Base-by-base conservation (phyloP, 1,284 basidiomycete genomes). In the Tilletia caries region DNA sequence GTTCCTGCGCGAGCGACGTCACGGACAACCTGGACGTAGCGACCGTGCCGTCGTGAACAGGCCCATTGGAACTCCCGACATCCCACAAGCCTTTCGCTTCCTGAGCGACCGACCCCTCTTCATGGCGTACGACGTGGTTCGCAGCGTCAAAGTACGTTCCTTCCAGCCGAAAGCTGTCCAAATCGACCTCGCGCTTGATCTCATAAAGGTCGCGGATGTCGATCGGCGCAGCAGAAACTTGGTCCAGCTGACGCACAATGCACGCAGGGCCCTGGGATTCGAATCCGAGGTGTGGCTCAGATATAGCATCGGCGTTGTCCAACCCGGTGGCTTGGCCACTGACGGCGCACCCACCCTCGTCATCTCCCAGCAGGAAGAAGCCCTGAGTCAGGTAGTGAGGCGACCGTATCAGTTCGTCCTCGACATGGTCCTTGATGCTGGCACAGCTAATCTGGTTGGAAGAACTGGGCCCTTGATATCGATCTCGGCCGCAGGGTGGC, bases 341-440 rank as follows among this genome's bases (percentile, higher is more conserved):
- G 15, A 41, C 15, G 15, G 37, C 37, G 8, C 1, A 41, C 10
- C 10, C 8, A 41, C 10, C 8, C 1, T 41, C 37, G 5, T 54
- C 52, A 23, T 23, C 52, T 54, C 27, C 13, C 29, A 29, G 58
- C 12, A 62, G n/a, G 58, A 62, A 62, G 58, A 62, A 62, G 10
- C 58, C 58, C 20, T 23, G 29, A 3, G 58, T 62, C 4, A 37
- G 20, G n/a, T 62, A 62, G 33, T 62, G 58, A 34, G 58, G 58
- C 58, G 58, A 62, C 3, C 58, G 58, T 12, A 62, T 20, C 58
- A 29, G 34, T 23, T 62, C 58, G 15, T 62, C 29, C 12, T 32
- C 58, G 8, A 34, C 32, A n/a, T 62, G 58, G 18, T 37, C 58
- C 32, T 62, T 8, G 8, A 62, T 29, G 1, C n/a, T 37, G 0